phyloP scores from a whole-genome alignment of 345 rosid genomes.

The Gossypium rotundifolium region DNA sequence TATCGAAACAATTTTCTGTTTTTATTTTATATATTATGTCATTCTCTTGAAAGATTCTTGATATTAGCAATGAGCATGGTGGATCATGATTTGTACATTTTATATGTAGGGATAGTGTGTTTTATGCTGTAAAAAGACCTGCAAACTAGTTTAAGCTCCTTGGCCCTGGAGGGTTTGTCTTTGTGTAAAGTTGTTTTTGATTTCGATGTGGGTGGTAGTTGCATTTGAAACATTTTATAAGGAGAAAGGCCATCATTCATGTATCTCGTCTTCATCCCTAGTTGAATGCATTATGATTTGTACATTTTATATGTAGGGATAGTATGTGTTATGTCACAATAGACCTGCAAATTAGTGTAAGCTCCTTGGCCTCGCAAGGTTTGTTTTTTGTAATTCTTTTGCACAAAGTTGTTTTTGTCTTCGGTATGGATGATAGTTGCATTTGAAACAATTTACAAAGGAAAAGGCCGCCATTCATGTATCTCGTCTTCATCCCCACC shows the following conservation, averaged over 20 bases:
- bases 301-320: background rate
- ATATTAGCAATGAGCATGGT: background rate
- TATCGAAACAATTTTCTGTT: background rate
- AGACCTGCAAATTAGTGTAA: background rate
- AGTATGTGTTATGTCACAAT: background rate
- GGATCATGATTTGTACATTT: background rate
- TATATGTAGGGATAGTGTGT: conserved; percentile 2
- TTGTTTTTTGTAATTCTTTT: background rate
- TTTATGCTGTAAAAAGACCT: background rate
- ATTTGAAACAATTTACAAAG: background rate
- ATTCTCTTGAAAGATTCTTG: background rate
- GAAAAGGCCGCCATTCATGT: background rate
- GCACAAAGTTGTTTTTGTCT: background rate
- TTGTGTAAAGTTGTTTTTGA: background rate
- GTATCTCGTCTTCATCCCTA: background rate
- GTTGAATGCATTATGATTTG: background rate
- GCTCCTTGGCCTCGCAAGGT: background rate
- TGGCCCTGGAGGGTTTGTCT: background rate
- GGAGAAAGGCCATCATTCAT: background rate
- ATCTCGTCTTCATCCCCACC: background rate
- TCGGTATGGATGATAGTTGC: background rate
- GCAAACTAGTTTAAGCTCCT: background rate
- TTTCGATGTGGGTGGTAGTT: background rate
- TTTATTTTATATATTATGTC: background rate
- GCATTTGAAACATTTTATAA: background rate